These are phyloP conservation scores for Actinomortierella ambigua DNA, from an alignment of 371 early-diverging fungal genomes.

Conservation along the genomic window DNA sequence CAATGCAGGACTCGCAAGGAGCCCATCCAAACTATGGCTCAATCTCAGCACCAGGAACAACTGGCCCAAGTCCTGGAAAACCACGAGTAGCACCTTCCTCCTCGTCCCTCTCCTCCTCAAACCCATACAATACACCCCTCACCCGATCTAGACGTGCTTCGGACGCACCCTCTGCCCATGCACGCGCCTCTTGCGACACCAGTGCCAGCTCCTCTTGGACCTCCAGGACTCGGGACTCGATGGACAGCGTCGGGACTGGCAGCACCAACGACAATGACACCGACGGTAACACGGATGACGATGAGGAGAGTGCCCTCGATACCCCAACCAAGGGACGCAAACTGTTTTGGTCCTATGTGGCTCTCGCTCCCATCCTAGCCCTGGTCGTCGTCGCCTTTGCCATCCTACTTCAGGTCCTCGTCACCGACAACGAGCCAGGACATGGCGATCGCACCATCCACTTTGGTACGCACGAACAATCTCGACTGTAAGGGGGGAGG, in stretches of 20 bases:
- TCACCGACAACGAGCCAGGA: slow-evolving; percentile 6
- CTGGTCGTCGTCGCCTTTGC: slow-evolving; percentile 29
- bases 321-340: slow-evolving; percentile 12
- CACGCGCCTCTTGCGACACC: no score
- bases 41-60: slow-evolving; percentile 7
- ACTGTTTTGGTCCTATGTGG: slow-evolving; percentile 35
- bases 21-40: slow-evolving; percentile 19
- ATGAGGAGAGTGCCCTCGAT: background rate
- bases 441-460: slow-evolving; percentile 7
- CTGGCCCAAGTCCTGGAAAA: slow-evolving; percentile 4
- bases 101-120: no score
- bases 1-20: no score
- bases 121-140: no score
- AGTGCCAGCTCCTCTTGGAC: no score
- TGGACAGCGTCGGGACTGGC: no score
- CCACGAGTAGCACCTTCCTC: no score
- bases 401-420: slow-evolving; percentile 17
- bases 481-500: no score
- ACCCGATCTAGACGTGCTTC: no score
- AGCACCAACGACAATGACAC: background rate
- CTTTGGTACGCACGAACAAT: background rate
- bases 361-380: slow-evolving; percentile 18
- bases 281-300: background rate
- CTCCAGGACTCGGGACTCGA: no score
- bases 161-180: no score